Evolutionary conservation across 2,329 filamentous ascomycete genomes (phyloP).

Genomic region (Talaromyces amestolkiae): DNA sequence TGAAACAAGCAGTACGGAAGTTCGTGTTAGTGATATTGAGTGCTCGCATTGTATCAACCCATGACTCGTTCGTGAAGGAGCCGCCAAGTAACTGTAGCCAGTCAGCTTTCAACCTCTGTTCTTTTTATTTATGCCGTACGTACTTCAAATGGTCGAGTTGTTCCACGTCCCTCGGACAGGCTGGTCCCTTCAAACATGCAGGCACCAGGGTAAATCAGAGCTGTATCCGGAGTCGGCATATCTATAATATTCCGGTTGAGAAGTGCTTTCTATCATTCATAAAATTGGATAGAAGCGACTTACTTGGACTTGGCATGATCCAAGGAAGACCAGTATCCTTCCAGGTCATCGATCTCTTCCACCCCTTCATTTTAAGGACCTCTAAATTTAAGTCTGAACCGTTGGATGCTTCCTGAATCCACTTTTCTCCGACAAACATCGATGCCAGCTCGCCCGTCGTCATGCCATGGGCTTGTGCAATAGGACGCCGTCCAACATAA

Average conservation of each 20-base stretch:
- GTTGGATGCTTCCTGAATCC: slow-evolving; percentile 14
- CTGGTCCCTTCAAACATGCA: slow-evolving; percentile 18
- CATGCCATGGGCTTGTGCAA: slow-evolving; percentile 17
- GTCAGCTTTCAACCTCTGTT: neutral
- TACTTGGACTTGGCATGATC: slow-evolving; percentile 19
- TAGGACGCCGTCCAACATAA: slow-evolving; percentile 15
- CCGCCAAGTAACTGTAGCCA: slow-evolving; percentile 12
- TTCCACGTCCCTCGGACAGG: slow-evolving; percentile 16
- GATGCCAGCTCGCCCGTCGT: slow-evolving; percentile 12
- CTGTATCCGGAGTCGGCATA: slow-evolving; percentile 15
- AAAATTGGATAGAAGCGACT: neutral
- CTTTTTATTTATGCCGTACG: neutral
- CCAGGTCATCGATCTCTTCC: slow-evolving; percentile 17
- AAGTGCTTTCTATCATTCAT: too few species aligned
- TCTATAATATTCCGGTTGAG: neutral
- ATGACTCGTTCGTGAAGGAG: slow-evolving; percentile 8
- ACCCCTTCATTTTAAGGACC: slow-evolving; percentile 14
- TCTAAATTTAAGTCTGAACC: slow-evolving; percentile 4
- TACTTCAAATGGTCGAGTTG: slow-evolving; percentile 17
- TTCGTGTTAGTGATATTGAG: slow-evolving; percentile 10
- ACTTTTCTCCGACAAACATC: slow-evolving; percentile 15
- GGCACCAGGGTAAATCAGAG: slow-evolving; percentile 15
- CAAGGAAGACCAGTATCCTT: slow-evolving; percentile 16
- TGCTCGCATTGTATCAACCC: slow-evolving; percentile 8
- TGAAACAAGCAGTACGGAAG: slow-evolving; percentile 16